Percentiles rank a stretch among this genome's conserved stretches.
These are phyloP conservation scores for Mycena chlorophos DNA, from an alignment of 768 basidiomycete species.

Conservation along the genomic window DNA sequence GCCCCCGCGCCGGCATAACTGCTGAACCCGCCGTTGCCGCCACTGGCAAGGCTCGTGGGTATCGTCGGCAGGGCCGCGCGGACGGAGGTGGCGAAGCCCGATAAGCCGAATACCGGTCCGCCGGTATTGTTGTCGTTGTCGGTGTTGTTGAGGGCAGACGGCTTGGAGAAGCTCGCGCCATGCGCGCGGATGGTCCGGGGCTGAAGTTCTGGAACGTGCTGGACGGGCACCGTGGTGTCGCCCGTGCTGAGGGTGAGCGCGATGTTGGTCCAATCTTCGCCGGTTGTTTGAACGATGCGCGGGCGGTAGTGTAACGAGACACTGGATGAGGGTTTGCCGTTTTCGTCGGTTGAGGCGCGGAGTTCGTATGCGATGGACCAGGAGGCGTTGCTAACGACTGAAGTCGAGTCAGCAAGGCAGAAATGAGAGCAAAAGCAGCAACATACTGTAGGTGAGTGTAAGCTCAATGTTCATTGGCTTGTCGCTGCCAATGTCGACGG, in stretches of 20 bases:
- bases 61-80: too few species aligned
- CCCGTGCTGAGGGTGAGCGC: slow-evolving; percentile 55
- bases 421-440: background rate
- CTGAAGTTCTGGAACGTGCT: slow-evolving; percentile 36
- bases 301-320: slow-evolving; percentile 58
- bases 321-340: slow-evolving; percentile 43
- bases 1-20: too few species aligned
- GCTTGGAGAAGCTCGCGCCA: too few species aligned
- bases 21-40: too few species aligned
- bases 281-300: slow-evolving; percentile 52
- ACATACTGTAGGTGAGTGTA: slow-evolving; percentile 54
- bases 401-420: background rate
- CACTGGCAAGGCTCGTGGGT: too few species aligned
- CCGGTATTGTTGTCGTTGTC: slow-evolving; percentile 1
- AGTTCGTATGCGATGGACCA: slow-evolving; percentile 64
- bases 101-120: too few species aligned
- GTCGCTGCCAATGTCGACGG: slow-evolving; percentile 45
- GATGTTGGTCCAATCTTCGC: slow-evolving; percentile 60
- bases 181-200: slow-evolving; percentile 34
- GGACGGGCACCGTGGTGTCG: slow-evolving; percentile 34
- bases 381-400: slow-evolving; percentile 51
- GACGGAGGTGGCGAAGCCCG: too few species aligned
- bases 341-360: slow-evolving; percentile 47
- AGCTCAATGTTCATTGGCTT: slow-evolving; percentile 40
- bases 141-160: background rate